Evolutionary conservation across 83 land plant species (phyloP).

Genomic region (Larix sibirica): DNA sequence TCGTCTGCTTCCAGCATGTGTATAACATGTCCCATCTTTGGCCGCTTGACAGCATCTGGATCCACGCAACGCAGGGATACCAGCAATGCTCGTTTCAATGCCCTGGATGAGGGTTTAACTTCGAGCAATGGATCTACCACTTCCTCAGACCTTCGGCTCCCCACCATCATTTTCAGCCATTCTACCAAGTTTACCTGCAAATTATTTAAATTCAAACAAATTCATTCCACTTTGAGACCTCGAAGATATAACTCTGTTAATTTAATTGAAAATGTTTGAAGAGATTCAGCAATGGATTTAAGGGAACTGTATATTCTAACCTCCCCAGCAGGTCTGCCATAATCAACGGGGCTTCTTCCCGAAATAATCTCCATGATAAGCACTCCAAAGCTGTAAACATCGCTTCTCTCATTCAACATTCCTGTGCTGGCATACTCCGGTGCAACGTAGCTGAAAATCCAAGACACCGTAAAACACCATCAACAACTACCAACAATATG

Average conservation of each 20-base stretch:
- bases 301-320: slow-evolving; percentile 21
- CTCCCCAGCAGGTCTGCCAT: slow-evolving; percentile 66
- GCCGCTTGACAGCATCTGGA: slow-evolving; percentile 68
- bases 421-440: slow-evolving; percentile 87
- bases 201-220: background rate
- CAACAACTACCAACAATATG: background rate
- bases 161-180: slow-evolving; percentile 82
- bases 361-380: slow-evolving; percentile 74
- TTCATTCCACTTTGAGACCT: too few relatives aligned
- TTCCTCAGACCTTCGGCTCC: slow-evolving; percentile 67
- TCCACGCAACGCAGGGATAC: slow-evolving; percentile 70
- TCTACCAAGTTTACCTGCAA: slow-evolving; percentile 77
- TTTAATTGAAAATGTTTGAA: background rate
- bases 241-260: background rate
- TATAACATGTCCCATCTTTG: slow-evolving; percentile 76
- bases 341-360: slow-evolving; percentile 72
- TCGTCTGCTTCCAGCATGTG: slow-evolving; percentile 82
- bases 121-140: slow-evolving; percentile 67
- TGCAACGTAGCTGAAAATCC: slow-evolving; percentile 57
- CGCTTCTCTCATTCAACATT: slow-evolving; percentile 77
- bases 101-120: slow-evolving; percentile 53
- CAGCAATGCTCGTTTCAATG: slow-evolving; percentile 61
- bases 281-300: background rate
- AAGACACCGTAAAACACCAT: too few relatives aligned
- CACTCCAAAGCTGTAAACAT: slow-evolving; percentile 79